These are phyloP conservation scores for Sugiyamaella pinicola DNA, from an alignment of 1,139 yeast genomes.

Conservation along the genomic window DNA sequence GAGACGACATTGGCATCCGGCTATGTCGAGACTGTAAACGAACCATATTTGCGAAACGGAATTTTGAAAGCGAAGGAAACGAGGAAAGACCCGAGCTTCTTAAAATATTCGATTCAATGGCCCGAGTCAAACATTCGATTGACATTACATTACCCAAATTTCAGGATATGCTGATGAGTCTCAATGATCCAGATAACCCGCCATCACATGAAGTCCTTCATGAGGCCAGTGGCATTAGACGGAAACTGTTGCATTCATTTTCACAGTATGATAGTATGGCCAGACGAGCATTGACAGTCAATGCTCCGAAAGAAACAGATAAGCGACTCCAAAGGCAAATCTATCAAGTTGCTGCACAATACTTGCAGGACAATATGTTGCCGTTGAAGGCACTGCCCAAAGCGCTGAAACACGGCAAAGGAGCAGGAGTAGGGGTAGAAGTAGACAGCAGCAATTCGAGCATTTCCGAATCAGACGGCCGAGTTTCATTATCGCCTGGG, in stretches of 20 bases:
- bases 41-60: slow-evolving; percentile 58
- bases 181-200: slow-evolving; percentile 41
- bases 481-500: slow-evolving; percentile 13
- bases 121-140: slow-evolving; percentile 44
- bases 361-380: slow-evolving; percentile 57
- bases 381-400: slow-evolving; percentile 55
- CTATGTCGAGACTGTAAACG: slow-evolving; percentile 73
- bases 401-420: slow-evolving; percentile 40
- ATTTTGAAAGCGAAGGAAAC: slow-evolving; percentile 48
- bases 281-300: slow-evolving; percentile 43
- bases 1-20: slow-evolving; percentile 46
- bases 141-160: slow-evolving; percentile 47
- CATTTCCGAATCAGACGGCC: slow-evolving; percentile 4
- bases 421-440: slow-evolving; percentile 5
- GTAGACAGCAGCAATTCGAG: slow-evolving; percentile 15
- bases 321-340: slow-evolving; percentile 50
- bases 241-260: slow-evolving; percentile 49
- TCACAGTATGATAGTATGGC: slow-evolving; percentile 50
- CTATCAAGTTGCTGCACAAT: slow-evolving; percentile 50
- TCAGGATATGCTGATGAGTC: slow-evolving; percentile 42
- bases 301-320: slow-evolving; percentile 45
- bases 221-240: slow-evolving; percentile 47
- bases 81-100: slow-evolving; percentile 35
- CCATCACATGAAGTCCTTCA: slow-evolving; percentile 39
- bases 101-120: slow-evolving; percentile 42